These are phyloP conservation scores for Begonia masoniana DNA, from an alignment of 306 rosid species.

Conservation along the genomic window DNA sequence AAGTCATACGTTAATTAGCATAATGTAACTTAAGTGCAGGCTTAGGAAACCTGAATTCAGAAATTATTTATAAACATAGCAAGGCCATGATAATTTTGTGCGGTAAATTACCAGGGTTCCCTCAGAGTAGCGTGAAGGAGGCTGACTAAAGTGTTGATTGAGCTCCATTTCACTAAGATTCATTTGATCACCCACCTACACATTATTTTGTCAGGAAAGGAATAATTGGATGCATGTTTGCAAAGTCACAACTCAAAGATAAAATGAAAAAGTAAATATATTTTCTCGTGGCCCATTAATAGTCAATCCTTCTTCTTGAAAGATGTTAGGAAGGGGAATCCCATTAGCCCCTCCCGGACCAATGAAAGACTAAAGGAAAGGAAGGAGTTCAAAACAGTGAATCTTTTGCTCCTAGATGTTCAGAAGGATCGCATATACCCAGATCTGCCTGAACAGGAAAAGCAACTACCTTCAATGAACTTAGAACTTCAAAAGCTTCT, in stretches of 20 bases:
- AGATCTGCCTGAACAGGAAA: neutral
- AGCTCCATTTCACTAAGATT: constrained; percentile 35
- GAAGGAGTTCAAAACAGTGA: neutral
- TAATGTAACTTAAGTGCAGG: no score
- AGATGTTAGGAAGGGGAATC: neutral
- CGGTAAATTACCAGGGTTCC: constrained; percentile 52
- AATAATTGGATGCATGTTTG: neutral
- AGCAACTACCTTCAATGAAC: constrained; percentile 54
- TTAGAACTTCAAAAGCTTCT: constrained; percentile 37
- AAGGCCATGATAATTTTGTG: no score
- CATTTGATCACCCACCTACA: constrained; percentile 56
- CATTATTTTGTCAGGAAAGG: constrained; percentile 20
- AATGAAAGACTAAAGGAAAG: neutral
- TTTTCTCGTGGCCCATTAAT: no score
- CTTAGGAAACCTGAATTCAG: no score
- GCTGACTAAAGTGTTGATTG: constrained; percentile 70
- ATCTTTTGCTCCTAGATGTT: neutral
- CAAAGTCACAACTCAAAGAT: constrained; percentile 4
- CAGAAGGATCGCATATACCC: neutral
- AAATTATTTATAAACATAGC: no score
- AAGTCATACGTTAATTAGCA: no score
- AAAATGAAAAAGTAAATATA: neutral
- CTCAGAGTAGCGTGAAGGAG: constrained; percentile 81
- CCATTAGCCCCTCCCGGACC: neutral
- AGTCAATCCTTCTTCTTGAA: no score